Conservation (phyloP, 2,329 filamentous ascomycete species). For the Aspergillus sp. region DNA sequence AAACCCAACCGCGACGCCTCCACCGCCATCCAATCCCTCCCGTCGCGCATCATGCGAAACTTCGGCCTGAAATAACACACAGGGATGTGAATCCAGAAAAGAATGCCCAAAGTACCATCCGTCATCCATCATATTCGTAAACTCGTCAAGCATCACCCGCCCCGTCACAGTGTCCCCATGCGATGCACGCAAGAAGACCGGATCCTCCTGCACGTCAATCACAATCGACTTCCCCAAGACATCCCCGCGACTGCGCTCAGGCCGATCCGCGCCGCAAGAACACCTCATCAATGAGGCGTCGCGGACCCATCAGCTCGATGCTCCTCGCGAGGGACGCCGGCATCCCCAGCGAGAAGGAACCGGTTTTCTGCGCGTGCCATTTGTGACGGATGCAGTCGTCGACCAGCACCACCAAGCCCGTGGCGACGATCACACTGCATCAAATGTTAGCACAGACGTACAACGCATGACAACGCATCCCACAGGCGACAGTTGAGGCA, state of each 20-base stretch:
- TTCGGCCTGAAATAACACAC: too few relatives aligned
- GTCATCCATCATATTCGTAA: too few relatives aligned
- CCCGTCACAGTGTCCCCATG: background rate
- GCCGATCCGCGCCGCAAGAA: slow-evolving; percentile 54
- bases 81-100: background rate
- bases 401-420: slow-evolving; percentile 83
- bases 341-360: slow-evolving; percentile 53
- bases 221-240: background rate
- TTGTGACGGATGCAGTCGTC: slow-evolving; percentile 86
- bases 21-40: background rate
- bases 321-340: slow-evolving; percentile 54
- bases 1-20: background rate
- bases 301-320: slow-evolving; percentile 63
- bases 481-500: background rate
- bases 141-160: too few relatives aligned
- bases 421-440: slow-evolving; percentile 76
- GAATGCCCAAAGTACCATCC: background rate
- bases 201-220: background rate
- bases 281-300: slow-evolving; percentile 62
- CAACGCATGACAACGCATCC: background rate
- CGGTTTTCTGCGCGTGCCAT: slow-evolving; percentile 61
- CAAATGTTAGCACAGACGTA: background rate
- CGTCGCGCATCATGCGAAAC: too few relatives aligned
- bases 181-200: background rate
- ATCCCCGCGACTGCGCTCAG: slow-evolving; percentile 10